phyloP scores from a whole-genome alignment of 129 eudicot species.

The Ambrosia trifida region DNA sequence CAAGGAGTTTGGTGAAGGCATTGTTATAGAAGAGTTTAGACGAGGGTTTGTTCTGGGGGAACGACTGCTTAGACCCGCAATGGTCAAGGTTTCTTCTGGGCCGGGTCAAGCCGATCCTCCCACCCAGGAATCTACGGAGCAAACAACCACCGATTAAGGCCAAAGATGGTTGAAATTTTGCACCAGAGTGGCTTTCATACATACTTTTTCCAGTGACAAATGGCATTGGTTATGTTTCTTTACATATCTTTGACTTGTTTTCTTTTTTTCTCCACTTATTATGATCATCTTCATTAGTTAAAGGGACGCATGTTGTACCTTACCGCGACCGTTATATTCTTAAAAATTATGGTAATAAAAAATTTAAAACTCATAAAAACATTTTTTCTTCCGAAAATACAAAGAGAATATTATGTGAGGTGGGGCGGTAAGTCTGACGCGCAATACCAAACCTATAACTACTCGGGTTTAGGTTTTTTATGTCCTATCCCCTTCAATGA shows the following conservation, averaged over 20 bases:
- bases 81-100: conserved; percentile 96
- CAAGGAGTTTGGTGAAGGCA: conserved; percentile 74
- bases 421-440: not conserved
- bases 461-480: not conserved
- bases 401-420: not conserved
- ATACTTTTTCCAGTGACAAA: conserved; percentile 13
- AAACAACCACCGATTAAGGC: conserved; percentile 49
- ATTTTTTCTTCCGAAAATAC: not conserved
- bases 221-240: conserved; percentile 6
- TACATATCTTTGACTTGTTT: not conserved
- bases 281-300: not conserved
- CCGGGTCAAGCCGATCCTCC: conserved; percentile 48
- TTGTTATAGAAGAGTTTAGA: conserved; percentile 69
- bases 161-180: conserved; percentile 31
- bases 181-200: not conserved
- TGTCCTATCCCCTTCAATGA: not conserved
- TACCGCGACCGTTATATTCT: no score
- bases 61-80: conserved; percentile 84
- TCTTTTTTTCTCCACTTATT: not conserved
- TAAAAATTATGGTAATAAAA: not conserved
- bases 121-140: conserved; percentile 33
- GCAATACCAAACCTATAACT: not conserved
- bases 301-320: no score
- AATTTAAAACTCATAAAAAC: not conserved
- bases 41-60: conserved; percentile 81